Evolutionary conservation across 495 filamentous ascomycete species (phyloP), one percentile per base, ranked within the genome.

Genomic region (Aspergillus avenaceus): DNA sequence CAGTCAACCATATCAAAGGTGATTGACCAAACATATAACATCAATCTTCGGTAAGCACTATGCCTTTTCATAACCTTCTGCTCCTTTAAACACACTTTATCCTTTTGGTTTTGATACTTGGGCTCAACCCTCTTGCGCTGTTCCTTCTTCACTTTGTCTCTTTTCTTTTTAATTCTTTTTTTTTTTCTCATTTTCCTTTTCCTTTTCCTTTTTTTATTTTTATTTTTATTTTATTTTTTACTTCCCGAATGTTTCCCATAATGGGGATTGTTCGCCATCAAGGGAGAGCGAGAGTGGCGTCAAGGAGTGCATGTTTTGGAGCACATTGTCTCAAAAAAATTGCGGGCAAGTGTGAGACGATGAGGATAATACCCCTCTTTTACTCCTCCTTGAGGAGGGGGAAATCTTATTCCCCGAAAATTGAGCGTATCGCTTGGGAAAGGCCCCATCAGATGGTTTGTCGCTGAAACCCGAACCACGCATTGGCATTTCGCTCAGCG

Each of bases 401-500:
- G n/a, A n/a, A n/a, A n/a, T n/a, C n/a, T n/a, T n/a, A n/a, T n/a
- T n/a, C n/a, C n/a, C n/a, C n/a, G n/a, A n/a, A n/a, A n/a, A n/a
- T n/a, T 41, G 37, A 18, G 37, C 14, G 22, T 23, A 19, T 23
- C 22, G 37, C 37, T 23, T 23, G 40, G 24, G 24, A 25, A 25
- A 12, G 21, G 40, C 24, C 6, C n/a, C 14, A 18, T 42, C 19
- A 12, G 37, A 18, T 23, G 18, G 37, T 21, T 31, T 26, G 16
- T 26, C 24, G 45, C 16, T 48, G 45, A 37, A 18, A 34, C 41
- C 49, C 41, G 24, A 36, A 41, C 48, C 48, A 38, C 50, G 50
- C 54, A 52, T 42, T n/a, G n/a, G 22, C 41, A n/a, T 41, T 21
- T 18, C 12, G 26, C 38, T 31, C 32, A 45, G 55, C 44, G 56